phyloP scores from a whole-genome alignment of 1,284 basidiomycete genomes.

The Tilletia walkeri region DNA sequence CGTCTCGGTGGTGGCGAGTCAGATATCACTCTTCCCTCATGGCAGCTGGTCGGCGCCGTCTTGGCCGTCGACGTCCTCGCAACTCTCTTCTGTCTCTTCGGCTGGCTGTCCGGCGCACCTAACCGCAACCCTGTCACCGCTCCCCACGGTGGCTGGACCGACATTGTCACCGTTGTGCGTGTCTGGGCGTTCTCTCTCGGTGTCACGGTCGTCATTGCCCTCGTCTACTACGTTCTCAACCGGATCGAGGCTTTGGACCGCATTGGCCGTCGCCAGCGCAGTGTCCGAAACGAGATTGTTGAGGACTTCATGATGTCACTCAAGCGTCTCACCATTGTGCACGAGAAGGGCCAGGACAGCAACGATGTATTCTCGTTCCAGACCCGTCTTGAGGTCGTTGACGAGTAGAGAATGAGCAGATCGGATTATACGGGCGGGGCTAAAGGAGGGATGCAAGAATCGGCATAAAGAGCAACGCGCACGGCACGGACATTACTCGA shows the following conservation, averaged over 20 bases:
- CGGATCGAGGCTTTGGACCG: constrained; percentile 59
- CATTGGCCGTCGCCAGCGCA: constrained; percentile 59
- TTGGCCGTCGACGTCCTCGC: constrained; percentile 62
- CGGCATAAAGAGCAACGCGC: too few relatives aligned
- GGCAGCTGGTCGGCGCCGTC: constrained; percentile 61
- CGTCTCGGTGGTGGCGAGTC: constrained; percentile 56
- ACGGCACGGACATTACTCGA: too few relatives aligned
- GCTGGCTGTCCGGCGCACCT: constrained; percentile 61
- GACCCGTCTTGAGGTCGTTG: constrained; percentile 53
- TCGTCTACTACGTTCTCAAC: constrained; percentile 59
- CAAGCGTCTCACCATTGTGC: constrained; percentile 61
- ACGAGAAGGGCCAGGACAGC: constrained; percentile 56
- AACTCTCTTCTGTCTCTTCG: constrained; percentile 61
- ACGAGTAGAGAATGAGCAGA: constrained; percentile 38
- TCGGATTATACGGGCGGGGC: too few relatives aligned
- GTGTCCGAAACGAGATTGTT: constrained; percentile 59
- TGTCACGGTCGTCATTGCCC: constrained; percentile 60
- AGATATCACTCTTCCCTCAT: constrained; percentile 59
- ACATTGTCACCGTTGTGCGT: constrained; percentile 62
- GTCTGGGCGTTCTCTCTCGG: constrained; percentile 62
- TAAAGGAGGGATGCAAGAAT: too few relatives aligned
- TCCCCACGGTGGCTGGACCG: constrained; percentile 57
- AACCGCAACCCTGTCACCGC: constrained; percentile 56
- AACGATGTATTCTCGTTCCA: constrained; percentile 52
- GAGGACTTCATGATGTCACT: constrained; percentile 62